phyloP scores from a whole-genome alignment of 768 basidiomycete genomes.

The Tricholoma hemisulphureum region DNA sequence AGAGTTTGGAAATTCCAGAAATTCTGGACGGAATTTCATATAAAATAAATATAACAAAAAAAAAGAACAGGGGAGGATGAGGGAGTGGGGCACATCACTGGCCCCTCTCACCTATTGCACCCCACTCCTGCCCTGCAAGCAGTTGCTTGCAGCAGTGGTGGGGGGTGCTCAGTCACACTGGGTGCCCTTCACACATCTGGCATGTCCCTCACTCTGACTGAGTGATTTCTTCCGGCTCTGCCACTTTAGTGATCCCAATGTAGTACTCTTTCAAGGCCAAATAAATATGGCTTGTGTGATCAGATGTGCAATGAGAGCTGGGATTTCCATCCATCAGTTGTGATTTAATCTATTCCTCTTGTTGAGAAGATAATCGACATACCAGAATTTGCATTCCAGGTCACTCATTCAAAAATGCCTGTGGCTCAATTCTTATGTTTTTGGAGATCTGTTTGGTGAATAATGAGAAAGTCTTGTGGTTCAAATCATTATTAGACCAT shows the following conservation, averaged over 20 bases:
- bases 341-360: constrained; percentile 33
- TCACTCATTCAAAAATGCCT: constrained; percentile 51
- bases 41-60: too few species aligned
- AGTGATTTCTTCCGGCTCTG: constrained; percentile 48
- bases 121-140: too few species aligned
- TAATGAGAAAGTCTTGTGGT: constrained; percentile 53
- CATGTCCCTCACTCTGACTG: too few species aligned
- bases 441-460: constrained; percentile 54
- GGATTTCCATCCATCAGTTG: constrained; percentile 40
- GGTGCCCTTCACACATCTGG: too few species aligned
- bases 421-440: constrained; percentile 40
- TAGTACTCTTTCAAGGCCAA: constrained; percentile 58
- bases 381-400: constrained; percentile 48
- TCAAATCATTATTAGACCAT: constrained; percentile 45
- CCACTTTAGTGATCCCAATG: constrained; percentile 42
- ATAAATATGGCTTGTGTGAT: constrained; percentile 58
- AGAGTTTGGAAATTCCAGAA: too few species aligned
- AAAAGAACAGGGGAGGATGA: too few species aligned
- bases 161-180: too few species aligned
- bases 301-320: constrained; percentile 55
- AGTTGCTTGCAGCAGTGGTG: too few species aligned
- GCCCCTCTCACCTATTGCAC: too few species aligned
- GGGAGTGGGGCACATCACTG: too few species aligned
- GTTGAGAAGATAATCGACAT: constrained; percentile 3
- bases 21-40: too few species aligned